phyloP scores from a whole-genome alignment of 1,284 basidiomycete genomes.

The Erythrobasidium hasegawianum region DNA sequence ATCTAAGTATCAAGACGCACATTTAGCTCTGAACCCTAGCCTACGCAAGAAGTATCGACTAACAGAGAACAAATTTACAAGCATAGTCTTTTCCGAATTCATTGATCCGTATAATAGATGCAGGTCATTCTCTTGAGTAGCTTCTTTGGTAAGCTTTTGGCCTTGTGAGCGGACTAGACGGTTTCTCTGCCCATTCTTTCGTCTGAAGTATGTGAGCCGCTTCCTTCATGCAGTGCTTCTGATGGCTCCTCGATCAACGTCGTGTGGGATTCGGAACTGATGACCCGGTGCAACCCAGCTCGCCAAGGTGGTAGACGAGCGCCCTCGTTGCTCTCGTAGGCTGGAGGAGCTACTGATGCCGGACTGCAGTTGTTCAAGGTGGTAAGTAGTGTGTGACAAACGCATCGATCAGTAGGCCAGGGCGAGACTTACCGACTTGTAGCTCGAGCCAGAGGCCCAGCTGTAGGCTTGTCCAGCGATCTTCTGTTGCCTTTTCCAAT shows the following conservation, averaged over 20 bases:
- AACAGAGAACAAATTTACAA: no score
- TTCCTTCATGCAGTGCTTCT: not conserved
- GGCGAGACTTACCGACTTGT: constrained; percentile 2
- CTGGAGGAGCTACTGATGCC: not conserved
- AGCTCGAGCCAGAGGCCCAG: not conserved
- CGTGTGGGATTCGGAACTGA: not conserved
- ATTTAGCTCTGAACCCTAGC: no score
- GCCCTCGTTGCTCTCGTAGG: not conserved
- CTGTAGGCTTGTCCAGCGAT: constrained; percentile 4
- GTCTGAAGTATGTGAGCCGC: not conserved
- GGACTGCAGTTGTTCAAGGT: not conserved
- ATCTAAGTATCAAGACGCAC: not conserved
- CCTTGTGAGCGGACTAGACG: not conserved
- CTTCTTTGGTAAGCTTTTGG: no score
- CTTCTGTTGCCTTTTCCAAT: not conserved
- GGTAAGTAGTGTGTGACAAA: not conserved
- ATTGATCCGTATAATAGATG: no score
- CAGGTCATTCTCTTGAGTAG: no score
- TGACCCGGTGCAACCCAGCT: not conserved
- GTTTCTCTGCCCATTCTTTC: constrained; percentile 1
- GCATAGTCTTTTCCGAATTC: no score
- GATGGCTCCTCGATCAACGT: not conserved
- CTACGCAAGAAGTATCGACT: no score
- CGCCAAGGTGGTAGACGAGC: not conserved
- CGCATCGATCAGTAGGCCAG: not conserved